A percentile compares a stretch with the other conserved stretches of the same genome.
phyloP scores from a whole-genome alignment of 306 rosid species.

The Begonia loranthoides region DNA sequence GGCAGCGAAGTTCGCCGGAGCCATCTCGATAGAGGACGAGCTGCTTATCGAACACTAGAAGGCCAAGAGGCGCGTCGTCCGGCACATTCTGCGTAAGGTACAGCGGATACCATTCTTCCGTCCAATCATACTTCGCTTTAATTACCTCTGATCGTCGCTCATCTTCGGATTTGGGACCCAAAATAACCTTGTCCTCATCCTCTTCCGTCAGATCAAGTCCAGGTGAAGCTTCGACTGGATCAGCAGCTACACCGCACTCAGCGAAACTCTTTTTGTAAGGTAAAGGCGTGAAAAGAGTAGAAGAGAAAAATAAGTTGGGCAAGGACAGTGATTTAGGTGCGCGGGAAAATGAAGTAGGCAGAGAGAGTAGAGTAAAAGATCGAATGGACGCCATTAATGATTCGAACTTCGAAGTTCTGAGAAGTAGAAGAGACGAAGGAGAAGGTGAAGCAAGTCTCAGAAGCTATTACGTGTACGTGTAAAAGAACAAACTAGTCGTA shows the following conservation, averaged over 20 bases:
- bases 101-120: conserved; percentile 89
- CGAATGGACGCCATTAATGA: too few relatives aligned
- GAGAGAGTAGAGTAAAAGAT: too few relatives aligned
- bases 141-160: conserved; percentile 23
- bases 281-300: too few relatives aligned
- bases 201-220: conserved; percentile 18
- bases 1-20: conserved; percentile 42
- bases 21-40: conserved; percentile 57
- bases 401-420: too few relatives aligned
- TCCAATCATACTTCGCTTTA: conserved; percentile 68
- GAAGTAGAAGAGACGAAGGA: too few relatives aligned
- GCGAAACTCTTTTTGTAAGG: conserved; percentile 4
- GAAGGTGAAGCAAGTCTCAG: too few relatives aligned
- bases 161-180: conserved; percentile 39
- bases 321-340: too few relatives aligned
- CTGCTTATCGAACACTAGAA: conserved; percentile 62
- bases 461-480: too few relatives aligned
- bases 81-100: conserved; percentile 64
- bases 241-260: conserved; percentile 32
- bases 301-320: too few relatives aligned
- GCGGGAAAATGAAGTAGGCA: too few relatives aligned
- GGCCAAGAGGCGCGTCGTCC: conserved; percentile 77
- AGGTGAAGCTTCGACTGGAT: conserved; percentile 19
- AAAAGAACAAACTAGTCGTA: too few relatives aligned
- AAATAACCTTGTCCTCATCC: conserved; percentile 25